Evolutionary conservation across 345 rosid species (phyloP).

Genomic region (Abelmoschus esculentus): DNA sequence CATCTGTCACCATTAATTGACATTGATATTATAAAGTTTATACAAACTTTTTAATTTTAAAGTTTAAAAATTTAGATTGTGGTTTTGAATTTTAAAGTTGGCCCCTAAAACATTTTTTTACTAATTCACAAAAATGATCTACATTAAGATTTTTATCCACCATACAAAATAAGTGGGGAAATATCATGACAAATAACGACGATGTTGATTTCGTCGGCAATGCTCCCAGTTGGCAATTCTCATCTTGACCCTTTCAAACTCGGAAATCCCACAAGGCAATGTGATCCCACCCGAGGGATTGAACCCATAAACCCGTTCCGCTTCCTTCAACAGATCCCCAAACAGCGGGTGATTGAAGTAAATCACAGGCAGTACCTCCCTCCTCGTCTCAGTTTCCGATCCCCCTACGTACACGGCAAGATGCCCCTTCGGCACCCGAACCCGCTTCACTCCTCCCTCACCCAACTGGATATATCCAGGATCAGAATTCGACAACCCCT

Average conservation of each 20-base stretch:
- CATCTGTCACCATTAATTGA: too few species aligned
- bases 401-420: conserved; percentile 73
- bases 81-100: too few species aligned
- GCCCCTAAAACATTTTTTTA: too few species aligned
- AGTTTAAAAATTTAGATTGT: too few species aligned
- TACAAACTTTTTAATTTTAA: too few species aligned
- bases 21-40: too few species aligned
- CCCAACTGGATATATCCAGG: conserved; percentile 38
- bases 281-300: conserved; percentile 70
- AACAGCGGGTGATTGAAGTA: conserved; percentile 81
- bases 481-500: conserved; percentile 19
- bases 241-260: conserved; percentile 69
- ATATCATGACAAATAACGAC: background rate
- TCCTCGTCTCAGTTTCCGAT: conserved; percentile 33
- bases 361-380: conserved; percentile 63
- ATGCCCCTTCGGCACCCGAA: conserved; percentile 61
- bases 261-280: conserved; percentile 65
- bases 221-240: conserved; percentile 59
- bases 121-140: conserved; percentile 8
- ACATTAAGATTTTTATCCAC: background rate
- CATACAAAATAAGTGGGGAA: background rate
- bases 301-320: conserved; percentile 70
- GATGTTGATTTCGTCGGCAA: conserved; percentile 18
- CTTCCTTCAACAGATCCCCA: conserved; percentile 57
- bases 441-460: conserved; percentile 13